Base-by-base conservation (phyloP, 2,329 filamentous ascomycete genomes). In the Trichoderma endophyticum region DNA sequence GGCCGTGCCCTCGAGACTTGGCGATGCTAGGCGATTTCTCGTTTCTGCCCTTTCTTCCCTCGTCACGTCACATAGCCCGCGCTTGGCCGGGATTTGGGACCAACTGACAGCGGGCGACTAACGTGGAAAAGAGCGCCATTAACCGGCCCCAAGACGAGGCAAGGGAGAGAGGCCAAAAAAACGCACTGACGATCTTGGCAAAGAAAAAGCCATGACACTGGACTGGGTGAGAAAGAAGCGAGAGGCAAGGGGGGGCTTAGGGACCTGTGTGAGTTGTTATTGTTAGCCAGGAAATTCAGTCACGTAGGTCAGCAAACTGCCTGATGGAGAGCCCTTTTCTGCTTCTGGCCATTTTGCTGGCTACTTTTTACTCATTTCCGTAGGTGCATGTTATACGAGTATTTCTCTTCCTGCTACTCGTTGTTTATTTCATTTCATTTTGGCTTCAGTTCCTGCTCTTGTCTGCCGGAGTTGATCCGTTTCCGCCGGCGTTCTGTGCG, bases 1-100 rank as follows among this genome's bases (percentile, higher is more conserved):
- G 66, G 36, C 56, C 66, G 66, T 69, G 66, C 66, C 28, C 21
- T 7, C 26, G 9, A n/a, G 66, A 69, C 66, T 69, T 69, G 66
- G 66, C 66, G 66, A 69, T 67, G 64, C 34, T 67, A 67, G 64
- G 51, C 48, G 48, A 24, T n/a, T 51, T 57, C 34, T 28, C 57
- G 18, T 26, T 21, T 43, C 15, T 51, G 43, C n/a, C n/a, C 12
- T 21, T 48, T 21, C 18, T 21, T 21, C 18, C 6, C n/a, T 51
- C 43, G 48, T 54, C 48, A 24, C 21, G n/a, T 14, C 48, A 54
- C n/a, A 54, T 9, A 21, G 63, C 63, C n/a, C 63, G 48, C 62
- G 48, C 39, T 54, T 32, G 62, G 39, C 62, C 62, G 62, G 62
- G 62, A 36, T 61, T 61, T 61, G 48, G n/a, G n/a, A 54, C 48